Percentiles rank a stretch among this genome's conserved stretches.
Conservation (phyloP, 1,139 yeast genomes). For the Candida sp. region DNA sequence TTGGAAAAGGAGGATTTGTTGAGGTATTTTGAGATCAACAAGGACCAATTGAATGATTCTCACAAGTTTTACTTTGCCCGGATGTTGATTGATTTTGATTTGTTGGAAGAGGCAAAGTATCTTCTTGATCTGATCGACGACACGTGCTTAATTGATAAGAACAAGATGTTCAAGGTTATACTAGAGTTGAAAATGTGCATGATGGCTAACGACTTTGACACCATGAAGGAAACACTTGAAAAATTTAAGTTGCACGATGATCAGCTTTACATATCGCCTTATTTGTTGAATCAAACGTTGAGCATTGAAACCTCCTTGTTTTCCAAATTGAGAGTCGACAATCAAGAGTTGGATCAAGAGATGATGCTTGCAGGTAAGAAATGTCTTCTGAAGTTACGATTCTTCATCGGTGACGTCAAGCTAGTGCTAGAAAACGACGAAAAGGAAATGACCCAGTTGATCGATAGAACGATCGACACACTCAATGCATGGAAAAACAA, state of each 20-base stretch:
- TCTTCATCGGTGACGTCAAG: conserved; percentile 39
- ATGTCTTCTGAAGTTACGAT: conserved; percentile 23
- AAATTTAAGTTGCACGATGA: conserved; percentile 2
- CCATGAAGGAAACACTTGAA: conserved; percentile 26
- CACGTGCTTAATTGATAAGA: conserved; percentile 28
- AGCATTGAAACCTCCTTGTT: conserved; percentile 29
- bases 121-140: conserved; percentile 26
- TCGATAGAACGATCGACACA: conserved; percentile 25
- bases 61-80: conserved; percentile 35
- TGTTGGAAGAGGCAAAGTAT: conserved; percentile 26
- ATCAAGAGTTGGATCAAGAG: conserved; percentile 1
- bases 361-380: conserved; percentile 3
- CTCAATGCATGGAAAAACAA: conserved; percentile 29
- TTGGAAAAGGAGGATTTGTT: conserved; percentile 20
- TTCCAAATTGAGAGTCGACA: conserved; percentile 5
- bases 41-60: conserved; percentile 25
- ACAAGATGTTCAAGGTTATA: conserved; percentile 28
- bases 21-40: conserved; percentile 17
- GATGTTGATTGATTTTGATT: conserved; percentile 32
- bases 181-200: conserved; percentile 26
- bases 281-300: conserved; percentile 34
- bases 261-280: conserved; percentile 36
- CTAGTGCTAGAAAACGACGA: conserved; percentile 34
- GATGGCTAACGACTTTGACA: conserved; percentile 21
- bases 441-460: conserved; percentile 22